Evolutionary conservation across 2,329 filamentous ascomycete species (phyloP).

Genomic region (Catunica adiposa): DNA sequence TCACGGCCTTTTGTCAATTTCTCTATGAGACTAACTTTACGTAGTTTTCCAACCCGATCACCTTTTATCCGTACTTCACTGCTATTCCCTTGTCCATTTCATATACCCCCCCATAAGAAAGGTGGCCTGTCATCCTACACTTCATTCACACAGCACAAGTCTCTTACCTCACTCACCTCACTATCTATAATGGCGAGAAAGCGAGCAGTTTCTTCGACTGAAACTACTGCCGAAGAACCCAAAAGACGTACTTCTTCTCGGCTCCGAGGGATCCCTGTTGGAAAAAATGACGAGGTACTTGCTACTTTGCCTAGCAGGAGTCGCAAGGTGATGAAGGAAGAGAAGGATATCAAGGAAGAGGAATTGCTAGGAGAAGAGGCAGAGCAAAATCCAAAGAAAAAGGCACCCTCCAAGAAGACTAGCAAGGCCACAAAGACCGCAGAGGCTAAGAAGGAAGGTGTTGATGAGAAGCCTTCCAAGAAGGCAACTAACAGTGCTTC

Average conservation of each 20-base stretch:
- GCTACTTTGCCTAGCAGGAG: neutral
- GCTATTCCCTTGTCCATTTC: too few relatives aligned
- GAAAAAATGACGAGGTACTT: neutral
- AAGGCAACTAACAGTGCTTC: neutral
- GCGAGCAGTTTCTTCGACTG: conserved; percentile 5
- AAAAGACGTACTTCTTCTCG: conserved; percentile 11
- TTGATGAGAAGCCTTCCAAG: conserved; percentile 7
- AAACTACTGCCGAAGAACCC: neutral
- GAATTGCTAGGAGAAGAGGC: neutral
- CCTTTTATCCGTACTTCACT: too few relatives aligned
- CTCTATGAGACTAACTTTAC: too few relatives aligned
- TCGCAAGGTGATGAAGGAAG: neutral
- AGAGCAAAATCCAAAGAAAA: conserved; percentile 4
- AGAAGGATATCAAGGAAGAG: neutral
- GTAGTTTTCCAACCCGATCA: too few relatives aligned
- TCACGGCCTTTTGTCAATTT: too few relatives aligned
- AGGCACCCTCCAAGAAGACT: conserved; percentile 3
- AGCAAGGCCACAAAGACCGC: neutral
- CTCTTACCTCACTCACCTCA: neutral
- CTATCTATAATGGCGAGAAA: conserved; percentile 9
- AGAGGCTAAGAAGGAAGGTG: neutral
- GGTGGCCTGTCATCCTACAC: too few relatives aligned
- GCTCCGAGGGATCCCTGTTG: neutral
- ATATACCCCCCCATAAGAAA: too few relatives aligned
- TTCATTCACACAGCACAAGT: neutral